Percentiles rank a stretch among this genome's conserved stretches.
Conservation (phyloP, 164 flowering plant species). For the Vitis riparia region DNA sequence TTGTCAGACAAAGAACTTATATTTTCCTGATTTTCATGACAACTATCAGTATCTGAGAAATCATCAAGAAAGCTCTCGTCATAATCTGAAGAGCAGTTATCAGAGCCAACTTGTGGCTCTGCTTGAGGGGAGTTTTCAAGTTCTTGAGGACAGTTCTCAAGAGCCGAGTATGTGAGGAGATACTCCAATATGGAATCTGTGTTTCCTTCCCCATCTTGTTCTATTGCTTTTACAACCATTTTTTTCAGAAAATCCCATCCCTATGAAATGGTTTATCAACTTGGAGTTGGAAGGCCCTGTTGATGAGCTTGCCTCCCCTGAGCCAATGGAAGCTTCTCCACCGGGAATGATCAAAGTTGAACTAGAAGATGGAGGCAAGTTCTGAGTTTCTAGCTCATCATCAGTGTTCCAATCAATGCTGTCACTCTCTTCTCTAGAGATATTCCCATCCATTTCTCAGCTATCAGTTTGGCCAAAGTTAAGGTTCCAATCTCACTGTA, state of each 20-base stretch:
- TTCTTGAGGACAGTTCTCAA: constrained; percentile 49
- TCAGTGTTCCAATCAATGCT: constrained; percentile 42
- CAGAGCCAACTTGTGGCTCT: constrained; percentile 21
- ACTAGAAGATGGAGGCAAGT: constrained; percentile 15
- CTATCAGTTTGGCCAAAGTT: too few relatives aligned
- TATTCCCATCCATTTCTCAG: constrained; percentile 11
- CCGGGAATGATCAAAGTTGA: constrained; percentile 12
- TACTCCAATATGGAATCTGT: constrained; percentile 47
- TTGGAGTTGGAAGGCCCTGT: constrained; percentile 47
- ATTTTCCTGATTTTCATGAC: constrained; percentile 50
- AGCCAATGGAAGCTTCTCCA: constrained; percentile 13
- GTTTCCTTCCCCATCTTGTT: constrained; percentile 63
- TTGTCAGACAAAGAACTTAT: background rate
- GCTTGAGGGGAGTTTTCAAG: constrained; percentile 9
- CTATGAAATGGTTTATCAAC: constrained; percentile 52
- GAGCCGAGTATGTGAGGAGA: too few relatives aligned
- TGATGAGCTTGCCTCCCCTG: constrained; percentile 54
- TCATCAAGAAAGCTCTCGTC: constrained; percentile 45
- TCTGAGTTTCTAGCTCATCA: constrained; percentile 46
- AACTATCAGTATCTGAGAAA: constrained; percentile 54
- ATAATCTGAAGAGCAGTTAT: constrained; percentile 45
- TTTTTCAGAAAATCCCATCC: constrained; percentile 64
- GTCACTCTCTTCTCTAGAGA: constrained; percentile 26
- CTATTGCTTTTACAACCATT: constrained; percentile 60
- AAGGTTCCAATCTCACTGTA: too few relatives aligned